phyloP scores from a whole-genome alignment of 1,284 basidiomycete species.

The Fistulina hepatica region DNA sequence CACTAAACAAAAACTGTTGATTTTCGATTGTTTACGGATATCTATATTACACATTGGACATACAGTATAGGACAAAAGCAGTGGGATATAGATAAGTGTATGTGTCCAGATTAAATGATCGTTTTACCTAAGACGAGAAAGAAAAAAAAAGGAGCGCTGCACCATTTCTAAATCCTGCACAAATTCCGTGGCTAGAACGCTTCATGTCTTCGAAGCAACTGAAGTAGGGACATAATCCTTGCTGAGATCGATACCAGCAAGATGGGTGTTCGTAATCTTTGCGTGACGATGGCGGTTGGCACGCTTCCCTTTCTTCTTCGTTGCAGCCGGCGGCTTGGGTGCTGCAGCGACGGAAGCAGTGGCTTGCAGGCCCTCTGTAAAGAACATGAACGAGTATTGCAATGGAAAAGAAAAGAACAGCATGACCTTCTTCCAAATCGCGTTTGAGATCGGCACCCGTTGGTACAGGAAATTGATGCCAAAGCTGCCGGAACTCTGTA shows the following conservation, averaged over 20 bases:
- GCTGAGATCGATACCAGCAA: slow-evolving; percentile 76
- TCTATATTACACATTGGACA: too few species aligned
- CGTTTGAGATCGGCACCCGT: slow-evolving; percentile 73
- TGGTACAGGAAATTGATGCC: slow-evolving; percentile 77
- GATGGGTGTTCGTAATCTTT: slow-evolving; percentile 80
- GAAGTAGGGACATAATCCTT: slow-evolving; percentile 54
- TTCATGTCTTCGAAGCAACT: too few species aligned
- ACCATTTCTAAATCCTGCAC: too few species aligned
- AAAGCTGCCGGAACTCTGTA: slow-evolving; percentile 77
- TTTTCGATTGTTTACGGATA: too few species aligned
- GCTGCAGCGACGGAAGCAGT: slow-evolving; percentile 49
- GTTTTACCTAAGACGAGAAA: too few species aligned
- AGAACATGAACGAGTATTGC: slow-evolving; percentile 8
- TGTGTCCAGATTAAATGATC: too few species aligned
- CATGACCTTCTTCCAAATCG: slow-evolving; percentile 58
- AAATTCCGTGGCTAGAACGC: too few species aligned
- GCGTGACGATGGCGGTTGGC: slow-evolving; percentile 64
- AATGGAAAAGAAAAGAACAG: slow-evolving; percentile 8
- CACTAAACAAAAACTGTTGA: too few species aligned
- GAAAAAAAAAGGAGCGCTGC: too few species aligned
- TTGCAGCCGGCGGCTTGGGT: slow-evolving; percentile 38
- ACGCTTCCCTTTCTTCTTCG: slow-evolving; percentile 73
- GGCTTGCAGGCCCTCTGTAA: slow-evolving; percentile 62
- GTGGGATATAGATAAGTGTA: too few species aligned
- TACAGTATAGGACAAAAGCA: too few species aligned